Conservation (phyloP, 768 basidiomycete genomes). For the Russula ochroleuca region DNA sequence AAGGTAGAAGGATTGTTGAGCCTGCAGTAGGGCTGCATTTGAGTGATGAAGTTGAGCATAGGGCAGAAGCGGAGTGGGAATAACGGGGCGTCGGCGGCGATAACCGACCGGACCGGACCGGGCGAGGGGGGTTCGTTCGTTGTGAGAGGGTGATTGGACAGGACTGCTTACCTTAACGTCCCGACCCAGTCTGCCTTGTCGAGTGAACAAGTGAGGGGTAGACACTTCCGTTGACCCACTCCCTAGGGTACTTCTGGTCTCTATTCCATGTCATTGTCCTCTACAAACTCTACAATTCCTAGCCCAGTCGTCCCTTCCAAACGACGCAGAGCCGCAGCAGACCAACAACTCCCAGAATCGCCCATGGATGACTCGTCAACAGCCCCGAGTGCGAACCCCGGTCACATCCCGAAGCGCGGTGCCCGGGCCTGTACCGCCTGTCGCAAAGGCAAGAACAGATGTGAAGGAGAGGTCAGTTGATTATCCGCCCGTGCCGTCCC, state of each 20-base stretch:
- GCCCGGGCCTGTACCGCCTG: constrained; percentile 85
- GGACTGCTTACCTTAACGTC: constrained; percentile 9
- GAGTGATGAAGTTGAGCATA: no score
- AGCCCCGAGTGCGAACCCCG: constrained; percentile 33
- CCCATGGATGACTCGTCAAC: constrained; percentile 32
- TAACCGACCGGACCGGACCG: constrained; percentile 22
- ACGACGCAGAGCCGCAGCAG: constrained; percentile 42
- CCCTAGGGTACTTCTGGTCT: constrained; percentile 16
- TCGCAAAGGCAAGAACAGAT: constrained; percentile 89
- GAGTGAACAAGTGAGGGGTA: not conserved
- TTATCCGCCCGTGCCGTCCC: constrained; percentile 28
- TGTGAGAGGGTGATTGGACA: not conserved
- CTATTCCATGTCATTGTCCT: constrained; percentile 60
- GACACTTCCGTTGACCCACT: constrained; percentile 9
- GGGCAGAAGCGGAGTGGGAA: no score
- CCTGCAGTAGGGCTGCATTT: no score
- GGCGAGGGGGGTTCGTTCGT: constrained; percentile 1
- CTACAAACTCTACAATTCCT: constrained; percentile 54
- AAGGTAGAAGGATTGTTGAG: no score
- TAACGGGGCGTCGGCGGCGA: constrained; percentile 29
- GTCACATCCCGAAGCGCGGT: constrained; percentile 87
- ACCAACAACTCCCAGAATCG: constrained; percentile 25
- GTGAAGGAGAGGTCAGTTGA: constrained; percentile 77
- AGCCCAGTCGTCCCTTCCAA: constrained; percentile 52
- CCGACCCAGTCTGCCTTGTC: constrained; percentile 12